phyloP scores from a whole-genome alignment of 2,329 filamentous ascomycete species.

The Exophiala sideris region DNA sequence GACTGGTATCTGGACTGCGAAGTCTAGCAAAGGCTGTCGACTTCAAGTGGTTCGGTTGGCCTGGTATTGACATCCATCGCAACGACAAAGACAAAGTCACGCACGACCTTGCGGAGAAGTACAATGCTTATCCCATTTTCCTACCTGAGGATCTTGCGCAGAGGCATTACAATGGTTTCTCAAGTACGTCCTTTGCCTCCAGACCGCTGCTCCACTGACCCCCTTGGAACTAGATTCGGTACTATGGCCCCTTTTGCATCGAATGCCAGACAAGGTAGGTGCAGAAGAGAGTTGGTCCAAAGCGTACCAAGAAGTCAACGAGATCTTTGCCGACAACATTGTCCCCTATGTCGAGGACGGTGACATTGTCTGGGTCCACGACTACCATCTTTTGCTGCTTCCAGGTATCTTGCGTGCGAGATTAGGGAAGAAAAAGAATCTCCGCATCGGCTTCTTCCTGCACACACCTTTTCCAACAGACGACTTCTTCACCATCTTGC shows the following conservation, averaged over 20 bases:
- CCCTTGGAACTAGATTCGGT: slow-evolving; percentile 66
- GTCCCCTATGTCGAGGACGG: slow-evolving; percentile 77
- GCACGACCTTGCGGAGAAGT: slow-evolving; percentile 76
- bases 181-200: slow-evolving; percentile 59
- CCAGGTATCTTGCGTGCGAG: slow-evolving; percentile 78
- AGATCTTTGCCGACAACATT: slow-evolving; percentile 80
- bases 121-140: slow-evolving; percentile 86
- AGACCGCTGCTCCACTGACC: background rate
- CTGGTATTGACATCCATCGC: slow-evolving; percentile 85
- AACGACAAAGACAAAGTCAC: slow-evolving; percentile 72
- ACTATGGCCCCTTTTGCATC: slow-evolving; percentile 95
- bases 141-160: slow-evolving; percentile 89
- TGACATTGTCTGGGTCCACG: slow-evolving; percentile 91
- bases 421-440: slow-evolving; percentile 68
- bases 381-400: slow-evolving; percentile 95
- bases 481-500: slow-evolving; percentile 88
- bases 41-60: slow-evolving; percentile 99
- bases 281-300: slow-evolving; percentile 77
- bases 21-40: slow-evolving; percentile 88
- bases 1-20: slow-evolving; percentile 86
- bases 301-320: slow-evolving; percentile 84
- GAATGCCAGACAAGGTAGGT: slow-evolving; percentile 67
- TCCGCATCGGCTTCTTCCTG: slow-evolving; percentile 91
- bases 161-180: slow-evolving; percentile 93
- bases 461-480: slow-evolving; percentile 92